These are phyloP conservation scores for Botrytis paeoniae DNA, from an alignment of 2,329 filamentous ascomycete species.

Conservation along the genomic window DNA sequence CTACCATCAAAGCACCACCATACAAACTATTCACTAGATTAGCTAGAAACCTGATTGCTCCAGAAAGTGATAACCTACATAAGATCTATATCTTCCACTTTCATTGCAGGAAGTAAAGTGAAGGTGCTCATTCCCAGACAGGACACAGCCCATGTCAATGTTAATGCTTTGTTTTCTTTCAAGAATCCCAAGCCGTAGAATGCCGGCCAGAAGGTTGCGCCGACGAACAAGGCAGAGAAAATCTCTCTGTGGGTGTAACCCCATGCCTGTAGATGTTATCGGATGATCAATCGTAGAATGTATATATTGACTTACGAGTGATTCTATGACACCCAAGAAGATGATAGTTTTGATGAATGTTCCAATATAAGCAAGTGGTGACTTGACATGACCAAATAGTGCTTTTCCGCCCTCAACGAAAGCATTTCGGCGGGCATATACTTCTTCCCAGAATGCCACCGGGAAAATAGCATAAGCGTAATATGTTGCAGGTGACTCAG, in stretches of 20 bases:
- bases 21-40: constrained; percentile 52
- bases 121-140: constrained; percentile 86
- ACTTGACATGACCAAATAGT: constrained; percentile 67
- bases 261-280: constrained; percentile 59
- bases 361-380: constrained; percentile 53
- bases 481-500: constrained; percentile 77
- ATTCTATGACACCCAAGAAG: constrained; percentile 75
- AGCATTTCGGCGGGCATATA: constrained; percentile 73
- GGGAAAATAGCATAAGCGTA: constrained; percentile 93
- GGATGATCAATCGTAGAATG: not conserved
- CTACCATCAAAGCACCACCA: constrained; percentile 75
- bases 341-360: constrained; percentile 61
- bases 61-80: constrained; percentile 55
- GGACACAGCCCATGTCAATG: constrained; percentile 68
- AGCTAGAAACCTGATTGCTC: constrained; percentile 16
- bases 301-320: constrained; percentile 55
- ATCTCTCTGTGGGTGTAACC: constrained; percentile 91
- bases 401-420: constrained; percentile 63
- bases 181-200: constrained; percentile 73
- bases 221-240: constrained; percentile 73
- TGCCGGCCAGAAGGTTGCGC: constrained; percentile 75
- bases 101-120: constrained; percentile 83
- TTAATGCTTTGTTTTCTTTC: constrained; percentile 59
- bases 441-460: constrained; percentile 94
- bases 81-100: constrained; percentile 70